A percentile compares a stretch with the other conserved stretches of the same genome.
phyloP scores from a whole-genome alignment of 2,329 filamentous ascomycete genomes.

The Penicillium paneum region DNA sequence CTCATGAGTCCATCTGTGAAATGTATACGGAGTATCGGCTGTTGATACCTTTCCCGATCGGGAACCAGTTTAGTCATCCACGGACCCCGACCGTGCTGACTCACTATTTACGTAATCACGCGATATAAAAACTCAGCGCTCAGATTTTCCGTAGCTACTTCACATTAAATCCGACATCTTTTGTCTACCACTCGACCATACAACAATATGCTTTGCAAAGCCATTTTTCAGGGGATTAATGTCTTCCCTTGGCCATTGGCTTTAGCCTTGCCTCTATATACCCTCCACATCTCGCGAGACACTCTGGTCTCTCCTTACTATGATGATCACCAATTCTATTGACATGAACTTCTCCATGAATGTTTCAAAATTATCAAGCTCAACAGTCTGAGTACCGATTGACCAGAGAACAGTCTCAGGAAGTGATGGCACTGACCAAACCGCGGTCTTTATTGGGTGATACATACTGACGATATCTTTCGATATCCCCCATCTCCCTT shows the following conservation, averaged over 20 bases:
- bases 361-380: constrained; percentile 30
- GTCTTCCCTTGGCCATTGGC: background rate
- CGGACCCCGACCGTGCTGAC: background rate
- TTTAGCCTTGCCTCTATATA: background rate
- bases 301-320: constrained; percentile 15
- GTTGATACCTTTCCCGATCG: background rate
- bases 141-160: background rate
- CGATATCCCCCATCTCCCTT: background rate
- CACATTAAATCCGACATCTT: background rate
- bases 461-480: background rate
- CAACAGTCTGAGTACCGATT: constrained; percentile 31
- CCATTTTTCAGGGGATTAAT: constrained; percentile 8
- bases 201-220: background rate
- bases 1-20: background rate
- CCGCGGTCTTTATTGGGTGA: background rate
- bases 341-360: constrained; percentile 26
- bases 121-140: constrained; percentile 10
- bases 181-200: background rate
- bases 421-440: background rate
- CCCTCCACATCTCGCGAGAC: background rate
- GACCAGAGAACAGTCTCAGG: constrained; percentile 5
- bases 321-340: constrained; percentile 28
- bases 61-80: background rate
- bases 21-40: background rate
- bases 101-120: background rate